Percentiles rank a stretch among this genome's conserved stretches.
Evolutionary conservation across 75 land plant genomes (phyloP).

Genomic region (Cupressus sempervirens): DNA sequence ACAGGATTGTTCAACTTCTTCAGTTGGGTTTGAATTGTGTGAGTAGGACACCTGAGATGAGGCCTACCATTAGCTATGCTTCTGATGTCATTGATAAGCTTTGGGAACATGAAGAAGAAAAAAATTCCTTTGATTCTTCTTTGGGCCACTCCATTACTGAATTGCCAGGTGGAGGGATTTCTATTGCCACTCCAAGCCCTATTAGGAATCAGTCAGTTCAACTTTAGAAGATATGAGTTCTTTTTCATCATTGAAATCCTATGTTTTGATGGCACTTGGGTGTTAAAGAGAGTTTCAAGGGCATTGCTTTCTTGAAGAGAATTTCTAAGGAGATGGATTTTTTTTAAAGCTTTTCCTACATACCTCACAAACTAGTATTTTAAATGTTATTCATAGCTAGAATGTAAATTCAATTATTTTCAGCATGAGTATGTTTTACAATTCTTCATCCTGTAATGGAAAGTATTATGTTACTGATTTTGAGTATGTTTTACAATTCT

Average conservation of each 20-base stretch:
- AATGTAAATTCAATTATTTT: too few relatives aligned
- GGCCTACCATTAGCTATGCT: slow-evolving; percentile 27
- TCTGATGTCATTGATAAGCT: slow-evolving; percentile 22
- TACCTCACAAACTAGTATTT: not conserved
- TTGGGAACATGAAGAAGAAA: not conserved
- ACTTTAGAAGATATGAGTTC: not conserved
- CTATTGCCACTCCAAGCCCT: not conserved
- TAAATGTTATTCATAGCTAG: not conserved
- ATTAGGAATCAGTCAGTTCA: not conserved
- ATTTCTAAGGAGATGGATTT: too few relatives aligned
- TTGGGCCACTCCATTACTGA: not conserved
- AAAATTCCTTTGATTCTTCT: not conserved
- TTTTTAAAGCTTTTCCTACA: not conserved
- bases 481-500: too few relatives aligned
- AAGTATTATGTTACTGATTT: too few relatives aligned
- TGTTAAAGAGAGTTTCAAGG: not conserved
- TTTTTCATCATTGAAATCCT: not conserved
- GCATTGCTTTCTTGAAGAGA: not conserved
- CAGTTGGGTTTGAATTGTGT: slow-evolving; percentile 31
- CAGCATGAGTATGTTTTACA: too few relatives aligned
- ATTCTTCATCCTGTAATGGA: too few relatives aligned
- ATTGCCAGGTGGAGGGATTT: slow-evolving; percentile 4
- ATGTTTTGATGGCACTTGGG: not conserved
- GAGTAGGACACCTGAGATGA: slow-evolving; percentile 13
- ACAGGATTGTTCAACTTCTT: slow-evolving; percentile 28